Base-by-base conservation (phyloP, 2,329 filamentous ascomycete species). In the Colletotrichum sp. region DNA sequence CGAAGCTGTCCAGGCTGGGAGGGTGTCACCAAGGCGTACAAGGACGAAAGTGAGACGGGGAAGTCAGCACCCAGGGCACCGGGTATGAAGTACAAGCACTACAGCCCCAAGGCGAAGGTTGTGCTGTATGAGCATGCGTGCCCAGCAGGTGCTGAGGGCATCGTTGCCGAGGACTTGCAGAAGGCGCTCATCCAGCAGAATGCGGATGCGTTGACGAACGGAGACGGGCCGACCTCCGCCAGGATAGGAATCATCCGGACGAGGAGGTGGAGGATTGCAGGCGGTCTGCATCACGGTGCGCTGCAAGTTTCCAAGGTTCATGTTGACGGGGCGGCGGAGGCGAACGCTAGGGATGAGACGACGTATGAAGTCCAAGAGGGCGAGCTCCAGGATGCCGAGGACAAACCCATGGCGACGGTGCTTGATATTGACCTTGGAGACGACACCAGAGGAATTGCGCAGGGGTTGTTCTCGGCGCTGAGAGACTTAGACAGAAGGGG, bases 81-180 rank as follows among this genome's bases (percentile, higher is more conserved):
- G 0, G 97, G 97, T 1, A 99, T 99, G 97, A 99, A 99, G 86
- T 99, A 99, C 84, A 95, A 97, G 82, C 97, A 99, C 83, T 99
- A 99, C 82, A 98, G 96, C 59, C 97, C 97, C 1, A 95, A 93
- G 83, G 98, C 97, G 2, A 92, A 90, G 62, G 96, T 99, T 3
- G 87, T 98, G 16, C 88, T 99, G 3, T 98, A 96, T 82, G 95
- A 98, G 83, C 85, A 90, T 30, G 84, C 81, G 49, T 86, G 82
- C 83, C 77, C 76, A 15, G 79, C 77, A 13, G 84, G 85, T 26
- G 78, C 79, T 59, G 81, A 81, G 12, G 87, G 87, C 9, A 81
- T 89, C 44, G 78, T 82, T 15, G 21, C 77, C 8, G 81, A 81
- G 32, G 88, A 89, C 57, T 69, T 86, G 7, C 81, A 80, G 49